Evolutionary conservation across 306 rosid species (phyloP), one percentile per base, ranked within the genome.

Genomic region (Gynostemma pentaphyllum): DNA sequence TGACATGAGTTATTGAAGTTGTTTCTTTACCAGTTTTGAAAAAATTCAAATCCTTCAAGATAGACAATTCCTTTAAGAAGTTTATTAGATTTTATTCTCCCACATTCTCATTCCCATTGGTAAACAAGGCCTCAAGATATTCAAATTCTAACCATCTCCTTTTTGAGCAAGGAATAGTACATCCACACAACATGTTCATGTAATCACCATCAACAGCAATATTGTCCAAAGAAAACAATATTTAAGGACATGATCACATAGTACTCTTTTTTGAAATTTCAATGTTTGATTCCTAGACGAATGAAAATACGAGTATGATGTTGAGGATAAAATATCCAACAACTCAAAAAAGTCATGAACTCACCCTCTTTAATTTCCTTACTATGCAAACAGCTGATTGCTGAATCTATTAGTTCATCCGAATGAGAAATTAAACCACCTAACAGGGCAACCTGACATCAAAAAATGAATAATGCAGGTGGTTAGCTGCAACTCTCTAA

Each of bases 351-450:
- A 62, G 75, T 21, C 45, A 19, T 21, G 47, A 64, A 79, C 95
- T 83, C 65, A 91, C 98, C 96, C 54, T 85, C 85, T 52, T 56
- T 44, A 45, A 40, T 52, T 65, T 80, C 83, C 22, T 77, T 56
- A 77, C 70, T 77, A 40, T 62, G 82, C 82, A 91, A 83, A 61
- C 79, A 80, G 81, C 75, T 67, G 61, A 88, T 70, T 52, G 92
- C 85, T 5, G 92, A 83, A 72, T 82, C 85, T 53, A 91, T 72
- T 51, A 91, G 75, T 45, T 88, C 95, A 72, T 84, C 95, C 13
- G 85, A 78, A 76, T 91, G 98, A 65, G 92, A 83, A 78, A 83
- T 65, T 80, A 91, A 70, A 53, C 96, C 88, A 52, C 82, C 86
- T 21, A 79, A 68, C 37, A 84, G 72, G 46, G 96, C 91, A 66